Conservation (phyloP, 345 rosid genomes). For the Moricandia arvensis region DNA sequence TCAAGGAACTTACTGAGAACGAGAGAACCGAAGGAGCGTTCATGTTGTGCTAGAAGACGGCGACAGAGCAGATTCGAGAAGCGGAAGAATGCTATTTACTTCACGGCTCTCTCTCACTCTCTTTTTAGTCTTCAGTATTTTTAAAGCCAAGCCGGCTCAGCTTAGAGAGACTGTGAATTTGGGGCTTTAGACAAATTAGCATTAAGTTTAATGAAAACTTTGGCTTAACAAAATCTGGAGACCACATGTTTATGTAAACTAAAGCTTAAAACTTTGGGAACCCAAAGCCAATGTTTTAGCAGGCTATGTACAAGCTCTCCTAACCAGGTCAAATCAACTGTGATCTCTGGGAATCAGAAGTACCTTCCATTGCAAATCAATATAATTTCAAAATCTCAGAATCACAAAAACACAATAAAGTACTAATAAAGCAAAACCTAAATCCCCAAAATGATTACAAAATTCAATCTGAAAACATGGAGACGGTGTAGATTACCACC, state of each 20-base stretch:
- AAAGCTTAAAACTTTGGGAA: not conserved
- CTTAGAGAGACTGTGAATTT: no score
- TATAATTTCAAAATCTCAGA: not conserved
- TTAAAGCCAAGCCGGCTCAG: no score
- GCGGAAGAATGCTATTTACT: not conserved
- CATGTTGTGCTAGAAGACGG: constrained; percentile 43
- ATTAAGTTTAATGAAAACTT: no score
- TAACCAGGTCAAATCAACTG: not conserved
- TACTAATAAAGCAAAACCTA: constrained; percentile 19
- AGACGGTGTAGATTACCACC: constrained; percentile 17
- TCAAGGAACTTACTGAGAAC: constrained; percentile 66
- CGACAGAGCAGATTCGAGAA: constrained; percentile 29
- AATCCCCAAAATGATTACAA: constrained; percentile 26
- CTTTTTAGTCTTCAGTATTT: not conserved
- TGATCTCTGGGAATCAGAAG: constrained; percentile 7
- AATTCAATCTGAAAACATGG: constrained; percentile 9
- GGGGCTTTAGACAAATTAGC: no score
- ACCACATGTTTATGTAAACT: not conserved
- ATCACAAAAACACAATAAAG: not conserved
- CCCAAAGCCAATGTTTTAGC: not conserved
- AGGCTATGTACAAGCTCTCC: not conserved
- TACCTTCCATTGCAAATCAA: not conserved
- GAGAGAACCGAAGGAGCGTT: constrained; percentile 75
- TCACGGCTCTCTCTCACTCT: not conserved
- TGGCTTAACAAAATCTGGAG: not conserved